These are phyloP conservation scores for Backusella australiensis DNA, from an alignment of 192 early-diverging fungal species.

Conservation along the genomic window DNA sequence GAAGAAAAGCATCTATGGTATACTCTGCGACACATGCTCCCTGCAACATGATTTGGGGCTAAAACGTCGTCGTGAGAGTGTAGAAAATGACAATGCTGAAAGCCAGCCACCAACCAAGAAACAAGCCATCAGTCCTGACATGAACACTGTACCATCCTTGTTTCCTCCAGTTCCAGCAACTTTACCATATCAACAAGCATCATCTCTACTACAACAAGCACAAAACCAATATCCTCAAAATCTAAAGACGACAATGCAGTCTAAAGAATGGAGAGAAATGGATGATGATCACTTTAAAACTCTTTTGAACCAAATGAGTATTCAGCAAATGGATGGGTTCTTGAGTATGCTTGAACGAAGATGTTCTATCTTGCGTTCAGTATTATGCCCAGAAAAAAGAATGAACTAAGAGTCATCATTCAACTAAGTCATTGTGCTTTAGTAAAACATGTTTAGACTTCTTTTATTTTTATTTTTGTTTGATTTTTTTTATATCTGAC, in stretches of 20 bases:
- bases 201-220: not conserved
- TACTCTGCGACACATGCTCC: constrained; percentile 75
- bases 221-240: not conserved
- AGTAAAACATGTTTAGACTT: not conserved
- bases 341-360: constrained; percentile 53
- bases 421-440: not conserved
- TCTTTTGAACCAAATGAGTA: constrained; percentile 39
- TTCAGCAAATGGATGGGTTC: constrained; percentile 53
- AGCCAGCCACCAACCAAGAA: not conserved
- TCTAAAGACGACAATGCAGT: not conserved
- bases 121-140: not conserved
- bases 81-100: not conserved
- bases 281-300: constrained; percentile 30
- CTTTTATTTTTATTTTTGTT: not conserved
- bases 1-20: constrained; percentile 69
- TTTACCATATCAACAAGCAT: not conserved
- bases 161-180: not conserved
- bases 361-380: constrained; percentile 45
- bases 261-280: constrained; percentile 17
- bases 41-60: constrained; percentile 39
- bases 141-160: not conserved
- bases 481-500: not conserved
- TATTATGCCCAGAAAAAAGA: not conserved
- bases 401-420: not conserved
- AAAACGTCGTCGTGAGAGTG: constrained; percentile 28